A percentile compares a stretch with the other conserved stretches of the same genome.
These are phyloP conservation scores for Phytophthora niederhauseri DNA, from an alignment of 352 stramenopile species.

Conservation along the genomic window DNA sequence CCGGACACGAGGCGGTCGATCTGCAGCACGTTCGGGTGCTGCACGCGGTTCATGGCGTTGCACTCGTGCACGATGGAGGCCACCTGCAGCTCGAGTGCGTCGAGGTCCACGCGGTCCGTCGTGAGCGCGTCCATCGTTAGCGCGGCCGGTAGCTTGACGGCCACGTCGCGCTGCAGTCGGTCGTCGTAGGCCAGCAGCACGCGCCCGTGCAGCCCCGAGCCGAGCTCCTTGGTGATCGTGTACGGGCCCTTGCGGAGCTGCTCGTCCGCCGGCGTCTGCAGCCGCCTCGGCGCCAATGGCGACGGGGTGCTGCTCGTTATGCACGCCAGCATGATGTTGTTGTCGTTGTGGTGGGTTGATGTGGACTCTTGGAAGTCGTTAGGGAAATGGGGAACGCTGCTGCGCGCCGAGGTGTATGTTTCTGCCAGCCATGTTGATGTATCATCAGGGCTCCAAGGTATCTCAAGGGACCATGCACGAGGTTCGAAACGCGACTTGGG, in stretches of 20 bases:
- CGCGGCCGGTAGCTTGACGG: slow-evolving; percentile 74
- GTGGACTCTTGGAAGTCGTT: slow-evolving; percentile 13
- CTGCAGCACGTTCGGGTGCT: slow-evolving; percentile 65
- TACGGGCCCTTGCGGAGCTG: slow-evolving; percentile 37
- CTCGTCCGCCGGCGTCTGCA: slow-evolving; percentile 3
- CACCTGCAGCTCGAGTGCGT: slow-evolving; percentile 66
- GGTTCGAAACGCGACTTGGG: slow-evolving; percentile 18
- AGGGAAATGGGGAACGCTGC: slow-evolving; percentile 17
- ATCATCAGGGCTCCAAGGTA: slow-evolving; percentile 30
- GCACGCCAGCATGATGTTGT: slow-evolving; percentile 36
- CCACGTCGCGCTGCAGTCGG: slow-evolving; percentile 49
- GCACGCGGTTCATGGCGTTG: slow-evolving; percentile 57
- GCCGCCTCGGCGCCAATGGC: slow-evolving; percentile 1
- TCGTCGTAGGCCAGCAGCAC: slow-evolving; percentile 68
- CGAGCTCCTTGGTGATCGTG: slow-evolving; percentile 66
- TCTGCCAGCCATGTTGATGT: slow-evolving; percentile 22
- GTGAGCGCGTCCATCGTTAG: slow-evolving; percentile 29
- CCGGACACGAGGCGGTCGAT: slow-evolving; percentile 49
- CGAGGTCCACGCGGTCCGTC: slow-evolving; percentile 31
- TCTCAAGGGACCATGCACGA: slow-evolving; percentile 15
- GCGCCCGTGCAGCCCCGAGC: slow-evolving; percentile 64
- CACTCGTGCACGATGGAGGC: slow-evolving; percentile 67
- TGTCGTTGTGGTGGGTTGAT: neutral
- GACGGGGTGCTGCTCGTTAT: slow-evolving; percentile 15
- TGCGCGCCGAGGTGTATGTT: neutral